Base-by-base conservation (phyloP, 139 green algal species). In the Limnomonas spitsbergensis region DNA sequence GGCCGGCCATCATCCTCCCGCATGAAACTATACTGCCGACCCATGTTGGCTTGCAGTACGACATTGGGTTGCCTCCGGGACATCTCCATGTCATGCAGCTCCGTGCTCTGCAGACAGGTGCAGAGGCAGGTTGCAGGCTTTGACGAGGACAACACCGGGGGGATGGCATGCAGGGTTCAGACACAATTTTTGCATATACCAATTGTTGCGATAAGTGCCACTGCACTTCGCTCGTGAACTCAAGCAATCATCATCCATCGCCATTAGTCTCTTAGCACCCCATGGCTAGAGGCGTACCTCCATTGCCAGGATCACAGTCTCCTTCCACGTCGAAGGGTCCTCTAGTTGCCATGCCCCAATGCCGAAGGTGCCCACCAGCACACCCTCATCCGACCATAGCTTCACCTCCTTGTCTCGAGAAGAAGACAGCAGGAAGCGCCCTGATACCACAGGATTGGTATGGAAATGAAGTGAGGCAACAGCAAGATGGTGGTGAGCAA, bases 301-400 rank as follows among this genome's bases (percentile, higher is more conserved):
- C 47, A 61, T 61, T 61, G 47, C 14, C 47, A 61, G 47, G 14
- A 61, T 20, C 14, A 20, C 47, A 29, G 47, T 61, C 47, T 61
- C 61, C 34, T 35, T 31, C 77, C 77, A 82, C 36, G 29, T 78
- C 37, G 35, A 4, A 3, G 68, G 77, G 27, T 39, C 29, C 40
- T 76, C 36, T 39, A 80, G 38, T 2, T 36, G 4, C 82, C 82
- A 86, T 27, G 74, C 39, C 53, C 66, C 56, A 34, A 78, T 53
- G 0, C 83, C 83, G 32, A 88, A 85, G n/a, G 53, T 68, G 42
- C 83, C 83, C 34, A 88, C 77, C 1, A 78, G 70, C 34, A 37
- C 78, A 1, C 84, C 84, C 0, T 36, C 0, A 31, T 70, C 36
- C 1, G 54, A 77, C 84, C 84, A 88, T 40, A 88, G 20, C 9